Evolutionary conservation across 257 asterid species (phyloP), one percentile per base, ranked within the genome.

Genomic region (Penstemon davidsonii): DNA sequence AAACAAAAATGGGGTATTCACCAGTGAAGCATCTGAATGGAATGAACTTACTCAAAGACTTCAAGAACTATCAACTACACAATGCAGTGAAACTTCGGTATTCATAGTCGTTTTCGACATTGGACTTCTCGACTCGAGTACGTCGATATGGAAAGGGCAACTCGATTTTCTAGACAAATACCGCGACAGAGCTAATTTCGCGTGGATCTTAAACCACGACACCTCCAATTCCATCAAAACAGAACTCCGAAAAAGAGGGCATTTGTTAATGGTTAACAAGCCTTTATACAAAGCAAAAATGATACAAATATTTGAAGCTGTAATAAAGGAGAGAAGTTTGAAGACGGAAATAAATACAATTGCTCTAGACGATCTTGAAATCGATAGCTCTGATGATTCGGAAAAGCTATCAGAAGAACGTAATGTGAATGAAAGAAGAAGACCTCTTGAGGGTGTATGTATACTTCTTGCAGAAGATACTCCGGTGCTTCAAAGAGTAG

Each of bases 391-490:
- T 0, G 92, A 81, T 67, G 96, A 91, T 69, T 86, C 87, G 45
- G 89, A 85, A 49, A 85, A 79, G 70, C 72, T 78, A 25, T 25
- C 33, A 25, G 0, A 89, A 83, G 58, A 83, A 72, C 8, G 33
- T 25, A 25, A 25, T 25, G 71, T 50, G 41, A 79, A 71, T 19
- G 87, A 70, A 53, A 76, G 70, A 53, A 76, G 70, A 68, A 84
- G 71, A 67, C 76, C 88, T 44, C 85, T 92, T 0, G 82, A 84
- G 43, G 96, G 96, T 25, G 65, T 92, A 12, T 67, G 83, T 62
- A 86, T 92, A 72, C 88, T 92, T 45, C 91, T 92, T 57, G 98
- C 96, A 58, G 98, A 92, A 75, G 98, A 92, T 60, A 92, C 96
- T 0, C 90, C 86, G 0, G 84, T 92, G 6, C 96, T 92, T 5